Evolutionary conservation across 2,329 filamentous ascomycete species (phyloP), one percentile per base, ranked within the genome.

Genomic region (Aspergillus caelatus): DNA sequence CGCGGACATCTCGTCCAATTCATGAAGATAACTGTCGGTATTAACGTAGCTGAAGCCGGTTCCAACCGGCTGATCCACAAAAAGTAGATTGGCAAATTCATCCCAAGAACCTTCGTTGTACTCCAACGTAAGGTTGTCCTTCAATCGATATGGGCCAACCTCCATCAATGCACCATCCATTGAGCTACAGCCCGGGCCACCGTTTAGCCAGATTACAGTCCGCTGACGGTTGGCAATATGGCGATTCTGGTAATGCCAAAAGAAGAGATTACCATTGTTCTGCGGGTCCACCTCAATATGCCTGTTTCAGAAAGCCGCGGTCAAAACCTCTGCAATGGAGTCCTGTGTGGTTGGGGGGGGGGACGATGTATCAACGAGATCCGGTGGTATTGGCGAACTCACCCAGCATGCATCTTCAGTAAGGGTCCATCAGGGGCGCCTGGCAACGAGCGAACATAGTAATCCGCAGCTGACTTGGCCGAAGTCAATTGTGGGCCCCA

Each of bases 361-460:
- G 10, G 10, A 41, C 3, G 26, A 50, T 11, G 4, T 30, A 34
- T 14, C 9, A 32, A 30, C n/a, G 36, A 11, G 19, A 45, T n/a
- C 48, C 34, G 28, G 23, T 19, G 46, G 41, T 30, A 21, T 34
- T 30, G 30, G 30, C 14, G 23, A 50, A 62, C 90, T 83, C 83
- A 97, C 93, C 95, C 95, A 82, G 95, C 94, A 85, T 98, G 95
- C 94, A 98, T 98, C 84, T 97, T 97, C 74, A 97, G 81, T 65
- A 93, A 80, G 43, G 92, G 89, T 23, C 88, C 90, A 69, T 88
- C 84, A 11, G 96, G 94, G 61, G 91, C 88, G 36, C 96, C 95
- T 7, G 95, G 95, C 23, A 99, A 84, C 10, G 89, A 87, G 71
- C 88, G 89, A 60, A 99, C 91, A 80, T 90, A 98, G 79, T 97